Evolutionary conservation across 179 eudicot species (phyloP).

Genomic region (Vitellaria paradoxa): DNA sequence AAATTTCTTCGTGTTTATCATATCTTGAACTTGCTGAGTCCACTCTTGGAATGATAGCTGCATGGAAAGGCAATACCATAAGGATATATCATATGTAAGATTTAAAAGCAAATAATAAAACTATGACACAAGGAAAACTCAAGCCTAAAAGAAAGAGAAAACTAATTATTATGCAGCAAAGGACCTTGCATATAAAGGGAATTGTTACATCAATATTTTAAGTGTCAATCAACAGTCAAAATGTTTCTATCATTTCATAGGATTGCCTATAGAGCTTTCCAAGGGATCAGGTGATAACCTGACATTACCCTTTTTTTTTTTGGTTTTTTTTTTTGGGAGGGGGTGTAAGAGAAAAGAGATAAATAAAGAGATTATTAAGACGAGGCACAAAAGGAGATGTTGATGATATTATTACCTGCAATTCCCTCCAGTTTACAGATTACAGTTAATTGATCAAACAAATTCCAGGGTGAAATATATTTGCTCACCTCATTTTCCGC

Average conservation of each 20-base stretch:
- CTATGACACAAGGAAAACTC: neutral
- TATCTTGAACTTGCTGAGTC: conserved; percentile 99
- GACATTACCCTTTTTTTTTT: neutral
- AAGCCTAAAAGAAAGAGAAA: neutral
- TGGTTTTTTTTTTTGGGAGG: neutral
- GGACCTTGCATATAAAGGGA: neutral
- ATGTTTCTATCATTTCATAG: neutral
- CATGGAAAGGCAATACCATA: conserved; percentile 7
- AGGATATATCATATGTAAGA: neutral
- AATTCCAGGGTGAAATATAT: too few relatives aligned
- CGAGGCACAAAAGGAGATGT: neutral
- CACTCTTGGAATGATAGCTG: conserved; percentile 99
- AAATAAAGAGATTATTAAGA: too few relatives aligned
- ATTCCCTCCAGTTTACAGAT: too few relatives aligned
- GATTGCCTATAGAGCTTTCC: neutral
- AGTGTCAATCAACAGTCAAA: neutral
- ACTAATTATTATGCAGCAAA: neutral
- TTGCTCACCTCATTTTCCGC: conserved; percentile 44
- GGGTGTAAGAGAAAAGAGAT: too few relatives aligned
- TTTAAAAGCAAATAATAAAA: neutral
- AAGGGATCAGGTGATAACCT: neutral
- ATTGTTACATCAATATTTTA: neutral
- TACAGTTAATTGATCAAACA: too few relatives aligned
- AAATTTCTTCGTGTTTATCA: conserved; percentile 87
- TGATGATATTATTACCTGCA: neutral